These are phyloP conservation scores for Fusarium sp. DNA, from an alignment of 2,329 filamentous ascomycete genomes.

Conservation along the genomic window DNA sequence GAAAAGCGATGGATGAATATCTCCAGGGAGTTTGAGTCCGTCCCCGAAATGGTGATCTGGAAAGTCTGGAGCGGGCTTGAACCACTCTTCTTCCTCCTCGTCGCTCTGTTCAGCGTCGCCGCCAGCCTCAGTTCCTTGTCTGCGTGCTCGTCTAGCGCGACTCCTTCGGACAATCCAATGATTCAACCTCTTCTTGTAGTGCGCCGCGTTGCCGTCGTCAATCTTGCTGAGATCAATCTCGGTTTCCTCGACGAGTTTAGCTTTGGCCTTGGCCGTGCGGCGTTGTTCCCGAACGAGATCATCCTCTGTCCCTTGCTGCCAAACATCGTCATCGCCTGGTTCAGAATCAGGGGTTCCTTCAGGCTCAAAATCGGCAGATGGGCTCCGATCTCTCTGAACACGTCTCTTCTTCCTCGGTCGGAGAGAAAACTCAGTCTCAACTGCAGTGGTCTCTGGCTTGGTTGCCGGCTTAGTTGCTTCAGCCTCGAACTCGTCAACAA, in stretches of 20 bases:
- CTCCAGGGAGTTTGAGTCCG: constrained; percentile 85
- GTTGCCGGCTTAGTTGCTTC: constrained; percentile 25
- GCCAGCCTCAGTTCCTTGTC: constrained; percentile 51
- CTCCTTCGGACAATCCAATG: constrained; percentile 75
- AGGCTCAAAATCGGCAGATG: constrained; percentile 61
- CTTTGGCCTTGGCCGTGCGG: constrained; percentile 58
- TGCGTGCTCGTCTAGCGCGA: constrained; percentile 54
- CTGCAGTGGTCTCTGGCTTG: constrained; percentile 41
- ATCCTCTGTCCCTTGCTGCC: constrained; percentile 55
- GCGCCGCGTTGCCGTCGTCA: constrained; percentile 88
- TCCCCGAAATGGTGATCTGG: constrained; percentile 81
- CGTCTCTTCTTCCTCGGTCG: constrained; percentile 69
- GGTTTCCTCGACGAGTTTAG: constrained; percentile 49
- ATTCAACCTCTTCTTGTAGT: constrained; percentile 81
- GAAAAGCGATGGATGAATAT: constrained; percentile 92
- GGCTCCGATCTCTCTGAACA: constrained; percentile 51
- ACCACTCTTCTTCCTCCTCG: constrained; percentile 74
- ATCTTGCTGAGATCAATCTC: constrained; percentile 68
- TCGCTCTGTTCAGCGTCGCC: constrained; percentile 56
- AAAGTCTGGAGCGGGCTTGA: constrained; percentile 85
- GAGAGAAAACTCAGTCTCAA: constrained; percentile 67
- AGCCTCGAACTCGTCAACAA: constrained; percentile 57
- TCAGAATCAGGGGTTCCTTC: constrained; percentile 48
- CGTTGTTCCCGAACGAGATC: constrained; percentile 53
- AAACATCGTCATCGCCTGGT: constrained; percentile 49